Conservation (phyloP, 2,329 filamentous ascomycete species). For the Epichloe aotearoae region DNA sequence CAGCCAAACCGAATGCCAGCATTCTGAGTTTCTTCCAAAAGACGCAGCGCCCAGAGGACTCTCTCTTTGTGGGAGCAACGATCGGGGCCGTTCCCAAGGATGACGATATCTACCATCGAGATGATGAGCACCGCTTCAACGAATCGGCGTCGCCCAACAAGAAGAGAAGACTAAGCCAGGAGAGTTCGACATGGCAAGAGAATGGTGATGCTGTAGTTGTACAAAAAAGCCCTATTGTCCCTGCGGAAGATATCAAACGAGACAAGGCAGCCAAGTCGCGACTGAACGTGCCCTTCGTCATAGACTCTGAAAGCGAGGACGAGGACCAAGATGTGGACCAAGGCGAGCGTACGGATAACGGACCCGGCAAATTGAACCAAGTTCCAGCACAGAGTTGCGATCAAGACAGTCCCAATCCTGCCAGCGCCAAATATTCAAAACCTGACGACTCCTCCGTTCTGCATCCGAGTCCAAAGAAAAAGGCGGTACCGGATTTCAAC, state of each 20-base stretch:
- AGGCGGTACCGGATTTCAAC: constrained; percentile 8
- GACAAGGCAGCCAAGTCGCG: constrained; percentile 9
- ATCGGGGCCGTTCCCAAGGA: constrained; percentile 11
- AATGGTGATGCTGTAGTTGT: background rate
- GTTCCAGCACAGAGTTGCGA: background rate
- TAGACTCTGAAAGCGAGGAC: constrained; percentile 50
- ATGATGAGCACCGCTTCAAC: constrained; percentile 18
- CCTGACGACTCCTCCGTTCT: constrained; percentile 11
- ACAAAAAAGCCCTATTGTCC: background rate
- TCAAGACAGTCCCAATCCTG: background rate
- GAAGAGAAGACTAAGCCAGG: constrained; percentile 17
- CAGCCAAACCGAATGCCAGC: constrained; percentile 42
- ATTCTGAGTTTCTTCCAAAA: constrained; percentile 69
- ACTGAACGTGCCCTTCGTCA: constrained; percentile 44
- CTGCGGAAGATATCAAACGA: background rate
- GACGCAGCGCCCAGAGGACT: constrained; percentile 42
- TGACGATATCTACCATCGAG: constrained; percentile 16
- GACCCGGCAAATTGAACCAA: background rate
- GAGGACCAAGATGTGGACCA: constrained; percentile 10
- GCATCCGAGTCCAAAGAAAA: constrained; percentile 10
- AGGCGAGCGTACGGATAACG: background rate
- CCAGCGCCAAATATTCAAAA: background rate
- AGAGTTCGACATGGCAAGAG: constrained; percentile 1
- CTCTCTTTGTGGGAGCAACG: constrained; percentile 37
- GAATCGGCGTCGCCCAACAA: constrained; percentile 21